Base-by-base conservation (phyloP, 768 basidiomycete genomes). In the Hirschioporus abietinus region DNA sequence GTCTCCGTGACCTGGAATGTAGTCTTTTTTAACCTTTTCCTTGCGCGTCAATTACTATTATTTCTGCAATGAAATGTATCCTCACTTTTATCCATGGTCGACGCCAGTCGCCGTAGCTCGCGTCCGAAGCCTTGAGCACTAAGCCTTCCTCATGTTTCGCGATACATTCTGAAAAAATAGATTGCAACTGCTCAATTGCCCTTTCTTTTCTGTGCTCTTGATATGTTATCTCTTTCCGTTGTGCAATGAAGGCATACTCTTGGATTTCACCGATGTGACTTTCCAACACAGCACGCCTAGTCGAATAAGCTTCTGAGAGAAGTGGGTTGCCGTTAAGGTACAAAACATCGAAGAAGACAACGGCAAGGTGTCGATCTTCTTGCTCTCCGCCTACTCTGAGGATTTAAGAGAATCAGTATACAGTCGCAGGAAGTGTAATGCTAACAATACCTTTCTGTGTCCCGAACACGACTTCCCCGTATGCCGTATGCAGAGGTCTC, bases 331-430 rank as follows among this genome's bases (percentile, higher is more conserved):
- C 84, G 70, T 95, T 86, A 0, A 93, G 77, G n/a, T 83, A 74
- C 7, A 97, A 81, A 17, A 96, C 71, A 71, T 97, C 95, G 72
- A 96, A 97, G 78, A 95, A 96, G 15, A 94, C 88, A 20, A 96
- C 81, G 23, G 87, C 91, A 7, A 95, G 85, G 68, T 88, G 89
- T 1, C 87, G 82, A 10, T 78, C 73, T 18, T 76, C 76, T 7
- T 68, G 60, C 23, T 77, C 75, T 1, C 78, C 30, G 35, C 20
- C 3, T 7, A 18, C 18, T 30, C 30, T 30, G 30, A 30, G 30
- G 30, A 30, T 30, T 30, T 30, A 30, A 30, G 4, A 30, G 4
- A 20, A 30, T 58, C 36, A 59, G 34, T 25, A 34, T 64, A 25
- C 27, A 24, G 30, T 6, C 15, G 63, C 30, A 34, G 63, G n/a